Conservation (phyloP, 176 grass and related monocot species). For the Themeda triandra region DNA sequence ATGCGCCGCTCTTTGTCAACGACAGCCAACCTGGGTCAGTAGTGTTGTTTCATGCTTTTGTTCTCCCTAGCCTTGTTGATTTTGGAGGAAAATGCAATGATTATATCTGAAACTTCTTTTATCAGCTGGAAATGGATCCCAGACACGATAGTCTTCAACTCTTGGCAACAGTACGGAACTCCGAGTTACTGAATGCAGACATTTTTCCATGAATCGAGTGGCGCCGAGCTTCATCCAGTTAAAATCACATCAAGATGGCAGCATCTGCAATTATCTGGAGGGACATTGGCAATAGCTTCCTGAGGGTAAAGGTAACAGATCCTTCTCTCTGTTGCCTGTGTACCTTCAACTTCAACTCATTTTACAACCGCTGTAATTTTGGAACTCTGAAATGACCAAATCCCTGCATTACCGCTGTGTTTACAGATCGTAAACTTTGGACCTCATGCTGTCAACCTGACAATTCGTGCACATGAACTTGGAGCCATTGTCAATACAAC, state of each 20-base stretch:
- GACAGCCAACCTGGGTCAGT: conserved; percentile 54
- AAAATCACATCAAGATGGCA: conserved; percentile 23
- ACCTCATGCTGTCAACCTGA: background rate
- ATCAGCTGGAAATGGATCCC: conserved; percentile 90
- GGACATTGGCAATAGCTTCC: conserved; percentile 29
- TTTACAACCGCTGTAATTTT: background rate
- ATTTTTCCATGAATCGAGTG: conserved; percentile 66
- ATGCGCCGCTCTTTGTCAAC: conserved; percentile 85
- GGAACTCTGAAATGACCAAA: background rate
- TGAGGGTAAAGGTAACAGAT: conserved; percentile 51
- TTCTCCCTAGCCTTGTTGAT: background rate
- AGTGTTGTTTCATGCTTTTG: background rate
- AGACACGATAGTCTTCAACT: conserved; percentile 83
- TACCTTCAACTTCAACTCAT: background rate
- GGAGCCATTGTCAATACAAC: conserved; percentile 26
- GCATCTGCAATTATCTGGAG: conserved; percentile 60
- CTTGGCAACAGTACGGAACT: conserved; percentile 75
- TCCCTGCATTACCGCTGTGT: background rate
- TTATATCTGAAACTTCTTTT: background rate
- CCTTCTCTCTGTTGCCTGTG: background rate
- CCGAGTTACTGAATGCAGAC: conserved; percentile 90
- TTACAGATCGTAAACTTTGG: conserved; percentile 68
- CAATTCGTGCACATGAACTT: conserved; percentile 48
- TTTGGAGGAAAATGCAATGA: background rate
- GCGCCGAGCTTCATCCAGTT: conserved; percentile 44